A percentile compares a stretch with the other conserved stretches of the same genome.
Evolutionary conservation across 345 rosid species (phyloP).

Genomic region (Erucastrum elatum): DNA sequence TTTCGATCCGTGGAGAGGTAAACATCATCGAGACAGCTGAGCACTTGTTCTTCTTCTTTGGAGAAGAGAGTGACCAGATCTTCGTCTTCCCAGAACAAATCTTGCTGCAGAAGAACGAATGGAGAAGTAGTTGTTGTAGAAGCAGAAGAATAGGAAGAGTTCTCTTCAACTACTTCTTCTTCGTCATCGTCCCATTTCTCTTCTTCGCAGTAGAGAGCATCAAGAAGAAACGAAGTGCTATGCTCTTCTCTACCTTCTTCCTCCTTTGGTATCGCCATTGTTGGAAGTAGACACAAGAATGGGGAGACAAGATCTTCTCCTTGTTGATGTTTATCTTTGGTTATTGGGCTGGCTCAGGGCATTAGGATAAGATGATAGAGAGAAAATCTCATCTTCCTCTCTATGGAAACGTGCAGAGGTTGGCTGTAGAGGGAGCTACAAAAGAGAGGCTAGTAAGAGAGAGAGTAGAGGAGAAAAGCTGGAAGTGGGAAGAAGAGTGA

Average conservation of each 20-base stretch:
- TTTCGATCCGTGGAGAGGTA: not conserved
- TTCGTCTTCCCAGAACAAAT: not conserved
- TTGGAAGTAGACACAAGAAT: conserved; percentile 34
- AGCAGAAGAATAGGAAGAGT: not conserved
- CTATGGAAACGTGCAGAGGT: conserved; percentile 27
- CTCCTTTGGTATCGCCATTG: conserved; percentile 46
- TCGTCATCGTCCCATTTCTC: not conserved
- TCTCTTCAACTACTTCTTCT: not conserved
- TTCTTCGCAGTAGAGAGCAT: not conserved
- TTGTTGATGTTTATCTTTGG: conserved; percentile 30
- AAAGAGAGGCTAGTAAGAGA: conserved; percentile 27
- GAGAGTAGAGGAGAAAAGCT: conserved; percentile 29
- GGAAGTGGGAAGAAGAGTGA: conserved; percentile 31
- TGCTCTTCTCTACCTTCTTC: not conserved
- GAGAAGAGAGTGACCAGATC: not conserved
- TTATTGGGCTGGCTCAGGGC: conserved; percentile 25
- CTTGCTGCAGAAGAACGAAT: not conserved
- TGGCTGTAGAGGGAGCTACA: conserved; percentile 33
- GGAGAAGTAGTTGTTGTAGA: not conserved
- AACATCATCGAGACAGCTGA: not conserved
- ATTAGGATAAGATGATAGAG: conserved; percentile 34
- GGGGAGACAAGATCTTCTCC: conserved; percentile 44
- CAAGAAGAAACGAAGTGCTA: not conserved
- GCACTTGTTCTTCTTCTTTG: not conserved
- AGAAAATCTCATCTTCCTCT: conserved; percentile 36